These are phyloP conservation scores for Pseudocercospora fuligena DNA, from an alignment of 2,329 filamentous ascomycete genomes.

Conservation along the genomic window DNA sequence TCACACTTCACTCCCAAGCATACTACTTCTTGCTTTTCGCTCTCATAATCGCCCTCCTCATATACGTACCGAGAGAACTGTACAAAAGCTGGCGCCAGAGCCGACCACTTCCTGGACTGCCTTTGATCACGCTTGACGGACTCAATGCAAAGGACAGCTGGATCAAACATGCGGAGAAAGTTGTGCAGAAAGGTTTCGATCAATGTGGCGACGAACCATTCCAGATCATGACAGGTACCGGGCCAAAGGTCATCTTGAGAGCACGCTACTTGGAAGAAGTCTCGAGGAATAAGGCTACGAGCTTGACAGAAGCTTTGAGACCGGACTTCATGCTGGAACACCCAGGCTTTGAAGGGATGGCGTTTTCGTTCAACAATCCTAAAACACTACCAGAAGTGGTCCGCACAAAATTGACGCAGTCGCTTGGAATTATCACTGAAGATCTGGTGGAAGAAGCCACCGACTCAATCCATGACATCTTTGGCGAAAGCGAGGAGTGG, in stretches of 20 bases:
- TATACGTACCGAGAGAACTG: neutral
- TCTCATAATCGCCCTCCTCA: neutral
- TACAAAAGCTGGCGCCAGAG: neutral
- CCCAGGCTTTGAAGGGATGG: slow-evolving; percentile 21
- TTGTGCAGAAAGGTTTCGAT: slow-evolving; percentile 7
- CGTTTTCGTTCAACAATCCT: neutral
- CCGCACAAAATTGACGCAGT: slow-evolving; percentile 32
- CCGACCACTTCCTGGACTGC: slow-evolving; percentile 7
- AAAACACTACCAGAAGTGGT: neutral
- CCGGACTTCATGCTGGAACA: slow-evolving; percentile 21
- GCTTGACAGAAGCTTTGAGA: slow-evolving; percentile 15
- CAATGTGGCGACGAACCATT: slow-evolving; percentile 13
- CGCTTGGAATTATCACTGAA: slow-evolving; percentile 31
- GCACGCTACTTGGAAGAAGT: slow-evolving; percentile 22
- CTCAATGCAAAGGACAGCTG: slow-evolving; percentile 10
- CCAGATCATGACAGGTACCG: slow-evolving; percentile 26
- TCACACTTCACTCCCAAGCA: too few relatives aligned
- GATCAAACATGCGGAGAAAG: slow-evolving; percentile 6
- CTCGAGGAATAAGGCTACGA: slow-evolving; percentile 14
- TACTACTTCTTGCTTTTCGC: neutral
- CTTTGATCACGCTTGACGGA: slow-evolving; percentile 4
- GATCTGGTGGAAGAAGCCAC: slow-evolving; percentile 35
- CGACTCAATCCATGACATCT: slow-evolving; percentile 25
- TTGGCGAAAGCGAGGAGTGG: slow-evolving; percentile 32
- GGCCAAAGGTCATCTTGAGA: slow-evolving; percentile 21